Evolutionary conservation across 495 filamentous ascomycete species (phyloP).

Genomic region (Neurospora sp.): DNA sequence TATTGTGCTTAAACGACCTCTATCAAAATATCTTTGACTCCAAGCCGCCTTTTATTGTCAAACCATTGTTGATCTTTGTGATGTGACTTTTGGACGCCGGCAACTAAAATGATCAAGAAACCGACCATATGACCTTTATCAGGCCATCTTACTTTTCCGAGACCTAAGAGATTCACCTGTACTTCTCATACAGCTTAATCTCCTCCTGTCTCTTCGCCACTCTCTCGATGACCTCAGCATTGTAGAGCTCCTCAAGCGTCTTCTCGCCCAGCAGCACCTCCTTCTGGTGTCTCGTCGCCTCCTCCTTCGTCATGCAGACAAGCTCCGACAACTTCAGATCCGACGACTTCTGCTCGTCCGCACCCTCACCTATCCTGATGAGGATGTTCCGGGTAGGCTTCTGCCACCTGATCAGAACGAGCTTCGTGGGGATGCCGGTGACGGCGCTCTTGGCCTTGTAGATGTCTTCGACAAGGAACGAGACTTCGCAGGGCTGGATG

Average conservation of each 20-base stretch:
- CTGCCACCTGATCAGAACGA: constrained; percentile 71
- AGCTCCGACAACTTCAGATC: constrained; percentile 57
- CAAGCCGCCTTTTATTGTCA: neutral
- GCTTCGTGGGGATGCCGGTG: constrained; percentile 66
- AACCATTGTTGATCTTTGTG: neutral
- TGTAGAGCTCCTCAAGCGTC: constrained; percentile 63
- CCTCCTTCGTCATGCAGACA: constrained; percentile 95
- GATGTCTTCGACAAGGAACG: constrained; percentile 83
- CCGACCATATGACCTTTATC: neutral
- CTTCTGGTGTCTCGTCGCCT: constrained; percentile 70
- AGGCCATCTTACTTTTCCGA: neutral
- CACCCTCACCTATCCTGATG: constrained; percentile 41
- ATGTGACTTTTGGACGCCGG: neutral
- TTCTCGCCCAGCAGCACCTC: constrained; percentile 65
- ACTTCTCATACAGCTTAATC: constrained; percentile 31
- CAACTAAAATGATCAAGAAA: neutral
- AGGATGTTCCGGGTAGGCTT: constrained; percentile 35
- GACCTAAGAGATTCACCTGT: constrained; percentile 8
- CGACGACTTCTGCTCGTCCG: constrained; percentile 61
- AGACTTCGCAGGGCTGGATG: constrained; percentile 66
- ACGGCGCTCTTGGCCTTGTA: constrained; percentile 76
- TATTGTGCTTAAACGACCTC: neutral
- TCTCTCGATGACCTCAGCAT: constrained; percentile 46
- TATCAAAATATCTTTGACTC: neutral
- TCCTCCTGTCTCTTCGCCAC: constrained; percentile 56